These are phyloP conservation scores for Fennellomyces sp. DNA, from an alignment of 371 early-diverging fungal species.

Conservation along the genomic window DNA sequence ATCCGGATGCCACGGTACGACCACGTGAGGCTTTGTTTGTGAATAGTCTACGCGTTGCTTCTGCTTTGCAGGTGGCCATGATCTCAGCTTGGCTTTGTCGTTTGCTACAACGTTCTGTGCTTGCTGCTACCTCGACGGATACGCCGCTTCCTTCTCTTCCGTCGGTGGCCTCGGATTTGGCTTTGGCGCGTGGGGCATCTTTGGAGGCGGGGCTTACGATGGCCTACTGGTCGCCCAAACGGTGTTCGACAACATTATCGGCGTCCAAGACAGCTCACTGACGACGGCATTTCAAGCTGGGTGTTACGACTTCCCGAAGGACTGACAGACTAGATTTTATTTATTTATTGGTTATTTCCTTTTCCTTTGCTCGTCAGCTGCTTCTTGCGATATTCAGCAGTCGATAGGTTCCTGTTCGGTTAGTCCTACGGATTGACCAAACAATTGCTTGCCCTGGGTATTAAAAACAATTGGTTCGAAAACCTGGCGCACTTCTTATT, in stretches of 20 bases:
- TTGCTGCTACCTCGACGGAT: neutral
- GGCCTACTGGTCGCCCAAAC: conserved; percentile 19
- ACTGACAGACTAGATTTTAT: neutral
- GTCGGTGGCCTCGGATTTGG: conserved; percentile 7
- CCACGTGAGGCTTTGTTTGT: neutral
- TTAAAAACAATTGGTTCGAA: no score
- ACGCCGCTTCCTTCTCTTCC: neutral
- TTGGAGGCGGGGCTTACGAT: conserved; percentile 6
- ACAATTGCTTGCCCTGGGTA: no score
- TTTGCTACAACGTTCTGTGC: neutral
- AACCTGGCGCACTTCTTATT: no score
- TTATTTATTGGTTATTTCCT: neutral
- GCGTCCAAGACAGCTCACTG: neutral
- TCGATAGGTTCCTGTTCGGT: neutral
- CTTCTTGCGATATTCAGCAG: neutral
- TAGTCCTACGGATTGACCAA: no score
- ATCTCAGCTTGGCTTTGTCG: conserved; percentile 2
- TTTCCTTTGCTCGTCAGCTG: neutral
- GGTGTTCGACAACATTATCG: no score
- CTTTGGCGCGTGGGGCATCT: conserved; percentile 3
- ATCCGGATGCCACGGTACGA: neutral
- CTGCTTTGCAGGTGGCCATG: neutral
- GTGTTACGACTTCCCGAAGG: neutral
- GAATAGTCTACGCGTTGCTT: neutral
- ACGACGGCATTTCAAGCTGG: neutral